These are phyloP conservation scores for Pseudisothecium myosuroides DNA, from an alignment of 225 moss, liverwort and hornwort genomes.

Conservation along the genomic window DNA sequence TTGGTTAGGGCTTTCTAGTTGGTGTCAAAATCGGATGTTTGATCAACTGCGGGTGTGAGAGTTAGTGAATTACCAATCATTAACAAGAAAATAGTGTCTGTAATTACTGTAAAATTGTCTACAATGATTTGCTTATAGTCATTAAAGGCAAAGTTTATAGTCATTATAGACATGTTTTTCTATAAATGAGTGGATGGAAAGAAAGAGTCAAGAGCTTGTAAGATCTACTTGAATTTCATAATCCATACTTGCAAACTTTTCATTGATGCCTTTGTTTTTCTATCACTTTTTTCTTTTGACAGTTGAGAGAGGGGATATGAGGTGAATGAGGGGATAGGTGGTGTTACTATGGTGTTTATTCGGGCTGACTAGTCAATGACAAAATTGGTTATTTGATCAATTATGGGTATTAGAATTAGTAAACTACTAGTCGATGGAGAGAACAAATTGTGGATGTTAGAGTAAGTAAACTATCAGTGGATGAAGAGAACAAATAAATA, in stretches of 20 bases:
- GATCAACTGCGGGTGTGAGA: background rate
- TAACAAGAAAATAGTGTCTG: background rate
- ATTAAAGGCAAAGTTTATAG: background rate
- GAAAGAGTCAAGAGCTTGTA: background rate
- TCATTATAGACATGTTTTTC: background rate
- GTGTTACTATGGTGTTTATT: background rate
- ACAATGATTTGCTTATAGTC: background rate
- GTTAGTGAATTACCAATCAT: background rate
- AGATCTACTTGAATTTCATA: background rate
- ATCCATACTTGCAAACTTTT: background rate
- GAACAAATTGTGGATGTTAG: background rate
- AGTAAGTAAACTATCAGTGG: background rate
- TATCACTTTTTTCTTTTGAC: background rate
- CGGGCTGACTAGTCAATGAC: accelerated
- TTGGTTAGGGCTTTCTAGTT: background rate
- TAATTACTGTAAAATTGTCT: too few relatives aligned
- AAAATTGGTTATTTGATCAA: background rate
- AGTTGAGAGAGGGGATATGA: accelerated
- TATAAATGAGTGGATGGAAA: background rate
- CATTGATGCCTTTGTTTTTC: background rate
- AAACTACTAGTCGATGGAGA: background rate
- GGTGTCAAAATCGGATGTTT: background rate
- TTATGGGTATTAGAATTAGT: background rate
- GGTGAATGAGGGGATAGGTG: background rate
- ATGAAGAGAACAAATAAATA: background rate